Conservation (phyloP, 1,139 yeast genomes). For the Suhomyces guaymorum region DNA sequence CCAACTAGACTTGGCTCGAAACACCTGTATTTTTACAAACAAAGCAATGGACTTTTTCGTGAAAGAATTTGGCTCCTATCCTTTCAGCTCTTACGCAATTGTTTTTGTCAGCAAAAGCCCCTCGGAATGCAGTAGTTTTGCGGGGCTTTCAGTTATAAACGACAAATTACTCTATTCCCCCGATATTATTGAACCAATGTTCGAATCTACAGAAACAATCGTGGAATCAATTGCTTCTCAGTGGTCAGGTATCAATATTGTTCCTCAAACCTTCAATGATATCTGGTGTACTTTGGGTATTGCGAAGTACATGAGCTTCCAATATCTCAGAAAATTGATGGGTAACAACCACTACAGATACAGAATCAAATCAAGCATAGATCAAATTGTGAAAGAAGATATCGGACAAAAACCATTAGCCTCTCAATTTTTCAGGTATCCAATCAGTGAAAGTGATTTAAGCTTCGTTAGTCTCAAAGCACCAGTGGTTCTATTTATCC, state of each 20-base stretch:
- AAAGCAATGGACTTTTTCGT: slow-evolving; percentile 82
- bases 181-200: slow-evolving; percentile 76
- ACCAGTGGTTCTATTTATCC: slow-evolving; percentile 78
- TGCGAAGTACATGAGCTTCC: slow-evolving; percentile 77
- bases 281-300: slow-evolving; percentile 93
- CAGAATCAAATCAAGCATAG: slow-evolving; percentile 63
- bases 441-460: slow-evolving; percentile 65
- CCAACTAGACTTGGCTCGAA: slow-evolving; percentile 58
- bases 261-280: slow-evolving; percentile 78
- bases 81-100: slow-evolving; percentile 78
- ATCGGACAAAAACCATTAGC: slow-evolving; percentile 83
- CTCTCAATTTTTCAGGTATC: slow-evolving; percentile 62
- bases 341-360: slow-evolving; percentile 83
- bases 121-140: slow-evolving; percentile 57
- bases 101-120: slow-evolving; percentile 69
- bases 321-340: slow-evolving; percentile 68
- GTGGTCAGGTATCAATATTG: slow-evolving; percentile 92
- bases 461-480: slow-evolving; percentile 73
- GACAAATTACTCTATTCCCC: slow-evolving; percentile 74
- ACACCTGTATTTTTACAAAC: slow-evolving; percentile 74
- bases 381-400: slow-evolving; percentile 69
- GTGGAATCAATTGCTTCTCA: slow-evolving; percentile 78
- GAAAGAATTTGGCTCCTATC: slow-evolving; percentile 90
- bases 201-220: slow-evolving; percentile 64
- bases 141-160: slow-evolving; percentile 73